A percentile compares a stretch with the other conserved stretches of the same genome.
Evolutionary conservation across 345 rosid species (phyloP).

Genomic region (Pugionium cornutum): DNA sequence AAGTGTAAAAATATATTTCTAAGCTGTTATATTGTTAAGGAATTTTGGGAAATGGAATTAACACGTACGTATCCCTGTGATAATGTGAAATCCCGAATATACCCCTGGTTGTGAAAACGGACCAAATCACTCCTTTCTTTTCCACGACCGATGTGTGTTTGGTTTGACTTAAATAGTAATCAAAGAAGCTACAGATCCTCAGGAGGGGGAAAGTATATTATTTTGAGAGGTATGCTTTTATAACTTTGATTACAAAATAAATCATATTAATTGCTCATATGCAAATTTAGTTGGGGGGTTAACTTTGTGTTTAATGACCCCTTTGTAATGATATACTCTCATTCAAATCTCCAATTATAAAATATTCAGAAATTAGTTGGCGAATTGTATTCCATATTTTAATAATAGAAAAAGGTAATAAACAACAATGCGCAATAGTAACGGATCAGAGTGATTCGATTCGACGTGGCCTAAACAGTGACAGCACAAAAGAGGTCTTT

Average conservation of each 20-base stretch:
- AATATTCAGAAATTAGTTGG: conserved; percentile 22
- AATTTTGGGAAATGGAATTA: no score
- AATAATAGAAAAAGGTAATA: background rate
- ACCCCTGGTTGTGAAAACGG: background rate
- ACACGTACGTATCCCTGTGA: no score
- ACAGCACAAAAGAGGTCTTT: conserved; percentile 27
- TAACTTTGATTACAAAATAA: background rate
- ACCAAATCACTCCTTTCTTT: background rate
- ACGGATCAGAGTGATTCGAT: conserved; percentile 14
- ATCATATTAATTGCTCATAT: conserved; percentile 25
- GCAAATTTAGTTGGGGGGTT: conserved; percentile 36
- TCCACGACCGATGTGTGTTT: background rate
- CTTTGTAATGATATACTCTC: conserved; percentile 9
- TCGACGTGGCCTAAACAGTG: conserved; percentile 27
- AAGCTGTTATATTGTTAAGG: background rate
- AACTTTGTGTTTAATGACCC: conserved; percentile 25
- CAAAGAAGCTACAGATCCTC: background rate
- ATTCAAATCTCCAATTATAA: conserved; percentile 16
- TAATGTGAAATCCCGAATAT: background rate
- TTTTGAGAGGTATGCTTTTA: background rate
- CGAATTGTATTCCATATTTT: conserved; percentile 12
- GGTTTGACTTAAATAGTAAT: background rate
- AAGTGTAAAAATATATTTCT: no score
- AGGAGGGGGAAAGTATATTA: background rate
- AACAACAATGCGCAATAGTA: conserved; percentile 11